Evolutionary conservation across 2,329 filamentous ascomycete genomes (phyloP).

Genomic region (Claviceps capensis): DNA sequence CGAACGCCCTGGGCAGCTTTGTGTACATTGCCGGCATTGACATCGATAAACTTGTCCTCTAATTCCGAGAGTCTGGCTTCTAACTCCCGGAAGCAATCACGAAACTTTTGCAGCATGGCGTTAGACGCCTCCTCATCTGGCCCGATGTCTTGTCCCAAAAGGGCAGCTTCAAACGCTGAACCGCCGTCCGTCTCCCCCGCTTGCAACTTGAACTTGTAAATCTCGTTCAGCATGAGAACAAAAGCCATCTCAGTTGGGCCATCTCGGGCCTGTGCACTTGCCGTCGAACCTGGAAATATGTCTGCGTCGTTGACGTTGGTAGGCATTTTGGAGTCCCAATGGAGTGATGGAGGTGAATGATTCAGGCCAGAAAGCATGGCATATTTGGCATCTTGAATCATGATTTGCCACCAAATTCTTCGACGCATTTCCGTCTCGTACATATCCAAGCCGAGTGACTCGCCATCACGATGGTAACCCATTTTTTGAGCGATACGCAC

Average conservation of each 20-base stretch:
- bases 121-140: slow-evolving; percentile 12
- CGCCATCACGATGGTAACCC: slow-evolving; percentile 51
- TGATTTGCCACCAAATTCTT: slow-evolving; percentile 52
- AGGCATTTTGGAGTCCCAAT: slow-evolving; percentile 43
- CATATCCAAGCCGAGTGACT: slow-evolving; percentile 38
- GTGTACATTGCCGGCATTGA: slow-evolving; percentile 38
- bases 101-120: slow-evolving; percentile 20
- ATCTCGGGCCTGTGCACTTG: slow-evolving; percentile 36
- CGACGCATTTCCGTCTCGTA: slow-evolving; percentile 57
- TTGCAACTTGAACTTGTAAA: slow-evolving; percentile 34
- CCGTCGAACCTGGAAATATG: slow-evolving; percentile 37
- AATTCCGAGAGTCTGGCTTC: slow-evolving; percentile 29
- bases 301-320: slow-evolving; percentile 46
- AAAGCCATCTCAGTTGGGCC: slow-evolving; percentile 50
- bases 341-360: slow-evolving; percentile 35
- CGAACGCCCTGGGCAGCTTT: slow-evolving; percentile 34
- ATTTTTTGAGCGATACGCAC: slow-evolving; percentile 54
- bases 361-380: slow-evolving; percentile 44
- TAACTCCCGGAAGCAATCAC: slow-evolving; percentile 26
- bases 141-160: slow-evolving; percentile 29
- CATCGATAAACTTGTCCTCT: slow-evolving; percentile 36
- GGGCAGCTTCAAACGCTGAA: slow-evolving; percentile 34
- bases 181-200: slow-evolving; percentile 27
- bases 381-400: slow-evolving; percentile 42
- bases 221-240: slow-evolving; percentile 34